phyloP scores from a whole-genome alignment of 2,329 filamentous ascomycete species.

The Fusarium zealandicum region DNA sequence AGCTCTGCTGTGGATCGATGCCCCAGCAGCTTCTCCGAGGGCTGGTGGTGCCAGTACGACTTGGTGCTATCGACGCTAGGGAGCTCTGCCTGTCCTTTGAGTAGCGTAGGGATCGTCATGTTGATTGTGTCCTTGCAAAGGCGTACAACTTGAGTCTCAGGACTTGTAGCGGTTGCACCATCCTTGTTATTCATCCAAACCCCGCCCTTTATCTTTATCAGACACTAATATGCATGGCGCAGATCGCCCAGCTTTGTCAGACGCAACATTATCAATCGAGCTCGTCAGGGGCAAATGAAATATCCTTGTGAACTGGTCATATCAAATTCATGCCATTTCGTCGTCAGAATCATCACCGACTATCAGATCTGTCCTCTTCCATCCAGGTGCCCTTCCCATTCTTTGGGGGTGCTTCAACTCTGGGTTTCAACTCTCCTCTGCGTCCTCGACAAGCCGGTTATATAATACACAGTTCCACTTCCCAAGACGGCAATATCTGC shows the following conservation, averaged over 20 bases:
- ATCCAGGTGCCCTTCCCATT: conserved; percentile 17
- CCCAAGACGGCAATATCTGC: conserved; percentile 16
- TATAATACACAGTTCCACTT: conserved; percentile 40
- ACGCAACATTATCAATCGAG: not conserved
- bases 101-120: conserved; percentile 45
- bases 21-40: conserved; percentile 68
- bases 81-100: conserved; percentile 57
- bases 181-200: conserved; percentile 1
- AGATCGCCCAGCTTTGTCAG: conserved; percentile 12
- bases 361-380: conserved; percentile 37
- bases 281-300: not conserved
- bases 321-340: conserved; percentile 47
- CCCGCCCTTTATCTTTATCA: conserved; percentile 10
- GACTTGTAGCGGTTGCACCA: no score
- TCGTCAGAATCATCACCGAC: conserved; percentile 43
- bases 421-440: conserved; percentile 11
- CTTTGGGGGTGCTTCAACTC: conserved; percentile 14
- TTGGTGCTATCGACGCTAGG: conserved; percentile 66
- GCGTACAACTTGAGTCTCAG: not conserved
- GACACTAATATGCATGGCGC: conserved; percentile 5
- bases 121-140: not conserved
- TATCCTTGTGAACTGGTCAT: conserved; percentile 40
- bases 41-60: conserved; percentile 79
- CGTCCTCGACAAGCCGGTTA: conserved; percentile 30
- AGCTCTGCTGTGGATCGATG: conserved; percentile 71